These are phyloP conservation scores for Yamadazyma sp. DNA, from an alignment of 805 yeast genomes.

Conservation along the genomic window DNA sequence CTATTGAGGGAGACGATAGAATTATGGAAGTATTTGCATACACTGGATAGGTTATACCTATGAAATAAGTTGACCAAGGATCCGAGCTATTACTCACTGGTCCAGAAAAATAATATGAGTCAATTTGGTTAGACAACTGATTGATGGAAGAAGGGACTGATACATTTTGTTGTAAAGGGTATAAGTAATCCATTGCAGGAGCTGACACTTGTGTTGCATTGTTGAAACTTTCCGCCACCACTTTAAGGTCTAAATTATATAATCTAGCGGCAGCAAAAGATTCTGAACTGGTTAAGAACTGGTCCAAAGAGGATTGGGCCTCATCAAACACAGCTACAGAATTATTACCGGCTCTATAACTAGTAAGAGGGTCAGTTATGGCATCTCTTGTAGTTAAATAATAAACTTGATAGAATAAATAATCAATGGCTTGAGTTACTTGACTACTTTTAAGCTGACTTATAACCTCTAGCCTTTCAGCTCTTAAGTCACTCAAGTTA, in stretches of 20 bases:
- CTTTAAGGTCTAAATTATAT: conserved; percentile 56
- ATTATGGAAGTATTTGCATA: conserved; percentile 70
- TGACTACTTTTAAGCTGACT: conserved; percentile 82
- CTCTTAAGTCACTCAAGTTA: conserved; percentile 58
- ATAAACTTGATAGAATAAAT: conserved; percentile 63
- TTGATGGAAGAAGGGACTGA: conserved; percentile 48
- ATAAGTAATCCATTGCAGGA: conserved; percentile 35
- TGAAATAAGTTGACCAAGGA: conserved; percentile 40
- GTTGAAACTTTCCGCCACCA: conserved; percentile 40
- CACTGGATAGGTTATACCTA: conserved; percentile 79
- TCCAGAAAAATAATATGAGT: conserved; percentile 50
- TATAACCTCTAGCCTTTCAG: conserved; percentile 70
- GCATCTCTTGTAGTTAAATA: conserved; percentile 62
- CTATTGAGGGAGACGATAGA: conserved; percentile 48
- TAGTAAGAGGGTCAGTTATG: conserved; percentile 56
- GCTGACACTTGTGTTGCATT: conserved; percentile 22
- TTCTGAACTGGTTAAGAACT: conserved; percentile 62
- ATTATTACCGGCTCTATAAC: conserved; percentile 70
- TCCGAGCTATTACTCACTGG: conserved; percentile 49
- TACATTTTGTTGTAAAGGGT: conserved; percentile 49
- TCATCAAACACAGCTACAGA: conserved; percentile 41
- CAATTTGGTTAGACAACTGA: conserved; percentile 13
- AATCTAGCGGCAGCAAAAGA: conserved; percentile 61
- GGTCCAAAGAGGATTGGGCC: conserved; percentile 48
- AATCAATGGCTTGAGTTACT: conserved; percentile 62